These are phyloP conservation scores for Citrullus mucosospermus DNA, from an alignment of 306 rosid species.

Conservation along the genomic window DNA sequence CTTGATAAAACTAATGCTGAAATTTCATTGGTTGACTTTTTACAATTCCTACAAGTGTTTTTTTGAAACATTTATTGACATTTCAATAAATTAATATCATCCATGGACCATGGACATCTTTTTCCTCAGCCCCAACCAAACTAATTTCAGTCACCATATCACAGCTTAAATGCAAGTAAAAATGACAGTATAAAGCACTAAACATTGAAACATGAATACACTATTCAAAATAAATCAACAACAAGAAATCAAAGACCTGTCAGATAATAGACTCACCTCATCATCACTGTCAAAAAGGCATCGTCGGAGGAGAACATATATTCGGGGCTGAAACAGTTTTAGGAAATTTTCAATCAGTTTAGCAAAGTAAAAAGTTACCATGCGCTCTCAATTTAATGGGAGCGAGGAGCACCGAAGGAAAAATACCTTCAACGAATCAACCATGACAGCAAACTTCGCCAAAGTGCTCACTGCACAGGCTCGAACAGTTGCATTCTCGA, in stretches of 20 bases:
- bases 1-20: background rate
- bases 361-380: background rate
- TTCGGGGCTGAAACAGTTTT: conserved; percentile 62
- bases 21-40: background rate
- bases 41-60: background rate
- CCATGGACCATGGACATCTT: background rate
- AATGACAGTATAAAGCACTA: background rate
- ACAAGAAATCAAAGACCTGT: background rate
- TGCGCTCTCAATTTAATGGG: background rate
- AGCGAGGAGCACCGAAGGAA: background rate
- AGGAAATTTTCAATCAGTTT: conserved; percentile 14
- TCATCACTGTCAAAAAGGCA: conserved; percentile 94
- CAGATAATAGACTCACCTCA: conserved; percentile 46
- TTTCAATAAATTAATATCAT: background rate
- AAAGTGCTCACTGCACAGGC: conserved; percentile 97
- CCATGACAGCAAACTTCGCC: conserved; percentile 91
- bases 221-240: background rate
- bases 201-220: background rate
- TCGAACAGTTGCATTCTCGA: conserved; percentile 94
- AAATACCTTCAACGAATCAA: conserved; percentile 74
- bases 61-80: background rate
- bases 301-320: conserved; percentile 71
- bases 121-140: background rate
- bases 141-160: background rate
- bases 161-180: background rate